Conservation (phyloP, 2,329 filamentous ascomycete genomes). For the Stachybotrys echinatus region DNA sequence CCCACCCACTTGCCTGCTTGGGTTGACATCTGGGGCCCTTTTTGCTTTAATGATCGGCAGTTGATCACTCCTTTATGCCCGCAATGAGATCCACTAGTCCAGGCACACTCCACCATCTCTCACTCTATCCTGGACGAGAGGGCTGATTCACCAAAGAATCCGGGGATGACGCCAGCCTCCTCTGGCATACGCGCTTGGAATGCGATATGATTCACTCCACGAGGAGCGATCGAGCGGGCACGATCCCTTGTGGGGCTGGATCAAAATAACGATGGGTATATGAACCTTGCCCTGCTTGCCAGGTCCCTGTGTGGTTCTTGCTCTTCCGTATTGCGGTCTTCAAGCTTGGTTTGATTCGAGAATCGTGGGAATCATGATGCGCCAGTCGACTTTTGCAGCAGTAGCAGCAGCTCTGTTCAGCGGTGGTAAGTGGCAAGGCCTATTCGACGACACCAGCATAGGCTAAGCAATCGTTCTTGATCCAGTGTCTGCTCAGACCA, state of each 20-base stretch:
- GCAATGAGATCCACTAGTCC: background rate
- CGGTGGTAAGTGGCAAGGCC: background rate
- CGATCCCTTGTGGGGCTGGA: background rate
- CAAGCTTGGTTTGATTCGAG: background rate
- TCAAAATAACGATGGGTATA: no score
- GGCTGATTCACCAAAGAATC: background rate
- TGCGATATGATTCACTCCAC: background rate
- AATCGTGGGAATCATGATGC: background rate
- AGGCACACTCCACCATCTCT: background rate
- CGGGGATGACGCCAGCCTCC: background rate
- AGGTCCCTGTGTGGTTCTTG: background rate
- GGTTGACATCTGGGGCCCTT: background rate
- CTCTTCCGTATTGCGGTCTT: background rate
- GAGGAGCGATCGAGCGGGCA: background rate
- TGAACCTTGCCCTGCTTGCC: background rate
- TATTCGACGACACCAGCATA: no score
- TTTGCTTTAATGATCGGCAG: background rate
- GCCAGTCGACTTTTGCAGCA: background rate
- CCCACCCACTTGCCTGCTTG: background rate
- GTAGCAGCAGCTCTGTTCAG: background rate
- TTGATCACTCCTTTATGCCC: background rate
- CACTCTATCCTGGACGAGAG: background rate
- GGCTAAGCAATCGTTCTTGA: no score
- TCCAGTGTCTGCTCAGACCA: background rate
- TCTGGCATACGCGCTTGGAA: background rate